phyloP scores from a whole-genome alignment of 306 rosid genomes.

The Glycine tomentella region DNA sequence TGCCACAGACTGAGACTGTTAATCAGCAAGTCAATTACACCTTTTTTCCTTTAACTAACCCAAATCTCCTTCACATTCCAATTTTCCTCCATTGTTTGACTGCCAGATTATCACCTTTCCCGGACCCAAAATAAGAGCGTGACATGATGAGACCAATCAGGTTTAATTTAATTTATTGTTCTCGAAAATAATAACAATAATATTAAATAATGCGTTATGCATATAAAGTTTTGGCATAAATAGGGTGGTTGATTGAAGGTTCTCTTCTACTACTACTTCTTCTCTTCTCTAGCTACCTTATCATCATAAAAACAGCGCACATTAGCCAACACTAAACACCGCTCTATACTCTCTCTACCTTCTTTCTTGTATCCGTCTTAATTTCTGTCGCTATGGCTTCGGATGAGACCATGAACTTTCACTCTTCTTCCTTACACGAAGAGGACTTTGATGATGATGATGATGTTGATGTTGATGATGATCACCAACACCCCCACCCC shows the following conservation, averaged over 20 bases:
- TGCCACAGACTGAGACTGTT: not conserved
- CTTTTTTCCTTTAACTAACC: conserved; percentile 37
- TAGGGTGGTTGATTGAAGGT: conserved; percentile 49
- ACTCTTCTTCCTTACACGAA: conserved; percentile 43
- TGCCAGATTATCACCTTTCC: conserved; percentile 24
- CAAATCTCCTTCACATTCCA: not conserved
- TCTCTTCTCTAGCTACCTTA: conserved; percentile 31
- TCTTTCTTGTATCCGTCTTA: too few relatives aligned
- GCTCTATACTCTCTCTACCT: not conserved
- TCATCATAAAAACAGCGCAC: conserved; percentile 19
- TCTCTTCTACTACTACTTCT: not conserved
- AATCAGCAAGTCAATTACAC: conserved; percentile 16
- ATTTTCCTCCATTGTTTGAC: conserved; percentile 35
- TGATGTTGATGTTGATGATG: not conserved
- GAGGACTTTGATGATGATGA: not conserved
- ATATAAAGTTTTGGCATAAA: conserved; percentile 45
- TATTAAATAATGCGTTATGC: not conserved
- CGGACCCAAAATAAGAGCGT: not conserved
- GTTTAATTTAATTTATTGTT: not conserved
- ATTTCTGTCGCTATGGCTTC: conserved; percentile 51
- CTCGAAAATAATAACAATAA: too few relatives aligned
- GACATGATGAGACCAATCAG: not conserved
- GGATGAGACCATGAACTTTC: conserved; percentile 50
- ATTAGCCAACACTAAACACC: not conserved
- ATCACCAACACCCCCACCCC: conserved; percentile 16